Base-by-base conservation (phyloP, 768 basidiomycete species). In the Pisolithus microcarpus region DNA sequence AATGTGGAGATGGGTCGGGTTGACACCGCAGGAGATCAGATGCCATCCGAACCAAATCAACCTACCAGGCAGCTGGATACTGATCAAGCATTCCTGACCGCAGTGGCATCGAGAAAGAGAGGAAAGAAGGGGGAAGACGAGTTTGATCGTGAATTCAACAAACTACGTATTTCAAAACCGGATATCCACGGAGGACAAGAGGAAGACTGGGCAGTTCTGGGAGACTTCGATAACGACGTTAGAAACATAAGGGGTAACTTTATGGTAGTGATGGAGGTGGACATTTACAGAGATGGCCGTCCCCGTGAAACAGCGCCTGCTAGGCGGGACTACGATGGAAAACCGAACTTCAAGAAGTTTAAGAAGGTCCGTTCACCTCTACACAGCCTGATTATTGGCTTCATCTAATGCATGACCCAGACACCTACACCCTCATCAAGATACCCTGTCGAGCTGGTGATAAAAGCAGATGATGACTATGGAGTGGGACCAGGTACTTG, bases 121-220 rank as follows among this genome's bases (percentile, higher is more conserved):
- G 83, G 81, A 1, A 86, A 83, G 71, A 82, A 76, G 59, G 56
- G 67, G 2, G 85, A 86, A 60, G 84, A 87, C 58, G 72, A 72
- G 4, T 87, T 87, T 53, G 87, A 91, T 66, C 75, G 83, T 16
- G 87, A 90, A 51, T 91, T 91, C 60, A 87, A 88, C 61, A 79
- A 83, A 40, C 69, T 90, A 50, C 81, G 78, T 57, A 85, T 90
- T 42, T 75, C 81, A 6, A 84, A 80, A 59, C 82, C 85, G 2
- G 79, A 80, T 46, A 55, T 81, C 46, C 69, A 67, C 50, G 65
- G 60, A 3, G 73, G 74, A 24, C 75, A 80, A 18, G 69, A 68
- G 30, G 77, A 77, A 39, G 73, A 76, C 43, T 85, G 82, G 83
- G 74, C 70, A 2, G 62, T 82, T 11, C 59, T 87, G 39, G 83